Percentiles rank a stretch among this genome's conserved stretches.
These are phyloP conservation scores for Aureobasidium sp. DNA, from an alignment of 2,329 filamentous ascomycete genomes.

Conservation along the genomic window DNA sequence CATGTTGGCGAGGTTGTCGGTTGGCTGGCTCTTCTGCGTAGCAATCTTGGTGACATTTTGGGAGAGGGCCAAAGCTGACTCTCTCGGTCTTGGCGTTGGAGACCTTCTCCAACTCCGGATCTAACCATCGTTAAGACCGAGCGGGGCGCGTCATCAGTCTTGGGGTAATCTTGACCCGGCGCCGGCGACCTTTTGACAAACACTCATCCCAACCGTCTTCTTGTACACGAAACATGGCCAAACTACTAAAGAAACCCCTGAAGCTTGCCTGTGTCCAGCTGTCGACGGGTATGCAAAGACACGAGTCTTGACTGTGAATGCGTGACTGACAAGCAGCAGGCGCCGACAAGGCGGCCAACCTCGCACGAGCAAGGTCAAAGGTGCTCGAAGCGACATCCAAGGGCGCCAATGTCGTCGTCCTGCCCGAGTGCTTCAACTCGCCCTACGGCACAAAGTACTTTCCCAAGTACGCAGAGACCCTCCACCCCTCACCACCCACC, in stretches of 20 bases:
- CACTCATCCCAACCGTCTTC: not conserved
- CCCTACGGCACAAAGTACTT: slow-evolving; percentile 92
- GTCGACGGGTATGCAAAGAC: slow-evolving; percentile 48
- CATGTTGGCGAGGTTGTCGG: not conserved
- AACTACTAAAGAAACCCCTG: slow-evolving; percentile 63
- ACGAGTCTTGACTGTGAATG: not conserved
- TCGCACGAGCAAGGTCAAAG: slow-evolving; percentile 68
- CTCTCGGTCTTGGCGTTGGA: not conserved
- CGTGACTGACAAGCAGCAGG: slow-evolving; percentile 14
- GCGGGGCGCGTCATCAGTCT: not conserved
- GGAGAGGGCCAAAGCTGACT: not conserved
- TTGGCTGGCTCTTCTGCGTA: not conserved
- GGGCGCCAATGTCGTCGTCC: slow-evolving; percentile 78
- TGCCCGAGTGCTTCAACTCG: slow-evolving; percentile 98
- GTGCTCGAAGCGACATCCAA: slow-evolving; percentile 68
- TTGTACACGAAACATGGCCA: slow-evolving; percentile 33
- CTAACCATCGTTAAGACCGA: not conserved
- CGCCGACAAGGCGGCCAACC: slow-evolving; percentile 76
- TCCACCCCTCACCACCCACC: slow-evolving; percentile 68
- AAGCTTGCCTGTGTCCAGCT: slow-evolving; percentile 78
- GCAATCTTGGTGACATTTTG: not conserved
- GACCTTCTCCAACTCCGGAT: not conserved
- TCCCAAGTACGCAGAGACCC: slow-evolving; percentile 79
- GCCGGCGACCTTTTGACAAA: not conserved
- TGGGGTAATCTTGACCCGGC: not conserved